These are phyloP conservation scores for Rhodotorula sp. DNA, from an alignment of 1,284 basidiomycete genomes.

Conservation along the genomic window DNA sequence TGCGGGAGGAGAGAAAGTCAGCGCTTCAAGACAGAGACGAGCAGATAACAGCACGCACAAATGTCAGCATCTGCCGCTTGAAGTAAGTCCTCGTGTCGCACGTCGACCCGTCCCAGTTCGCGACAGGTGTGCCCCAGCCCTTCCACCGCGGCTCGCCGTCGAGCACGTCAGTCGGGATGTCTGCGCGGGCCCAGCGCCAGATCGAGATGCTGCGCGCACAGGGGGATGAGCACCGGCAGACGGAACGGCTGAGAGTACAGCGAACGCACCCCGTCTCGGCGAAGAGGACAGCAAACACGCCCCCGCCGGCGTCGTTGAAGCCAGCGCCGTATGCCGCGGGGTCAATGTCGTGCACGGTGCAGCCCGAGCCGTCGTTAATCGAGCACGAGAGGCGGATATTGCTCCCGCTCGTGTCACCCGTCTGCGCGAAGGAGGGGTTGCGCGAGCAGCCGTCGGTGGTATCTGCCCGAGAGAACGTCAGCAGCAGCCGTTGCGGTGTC, in stretches of 20 bases:
- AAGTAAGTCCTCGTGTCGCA: conserved; percentile 16
- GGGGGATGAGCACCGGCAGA: too few relatives aligned
- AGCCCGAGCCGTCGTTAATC: conserved; percentile 55
- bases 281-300: conserved; percentile 27
- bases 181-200: conserved; percentile 6
- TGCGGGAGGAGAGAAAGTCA: background rate
- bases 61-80: conserved; percentile 18
- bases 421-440: conserved; percentile 3
- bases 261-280: conserved; percentile 24
- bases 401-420: background rate
- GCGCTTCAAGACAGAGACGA: background rate
- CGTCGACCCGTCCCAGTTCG: conserved; percentile 1
- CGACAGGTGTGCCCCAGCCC: conserved; percentile 20
- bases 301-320: conserved; percentile 45
- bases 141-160: conserved; percentile 10
- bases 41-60: conserved; percentile 5
- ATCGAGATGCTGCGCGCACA: conserved; percentile 13
- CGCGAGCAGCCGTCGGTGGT: conserved; percentile 37
- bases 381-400: background rate
- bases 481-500: too few relatives aligned
- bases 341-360: conserved; percentile 53
- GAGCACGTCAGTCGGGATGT: conserved; percentile 12
- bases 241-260: background rate
- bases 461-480: conserved; percentile 15
- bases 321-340: conserved; percentile 43